These are phyloP conservation scores for Mycena latifolia DNA, from an alignment of 768 basidiomycete genomes.

Conservation along the genomic window DNA sequence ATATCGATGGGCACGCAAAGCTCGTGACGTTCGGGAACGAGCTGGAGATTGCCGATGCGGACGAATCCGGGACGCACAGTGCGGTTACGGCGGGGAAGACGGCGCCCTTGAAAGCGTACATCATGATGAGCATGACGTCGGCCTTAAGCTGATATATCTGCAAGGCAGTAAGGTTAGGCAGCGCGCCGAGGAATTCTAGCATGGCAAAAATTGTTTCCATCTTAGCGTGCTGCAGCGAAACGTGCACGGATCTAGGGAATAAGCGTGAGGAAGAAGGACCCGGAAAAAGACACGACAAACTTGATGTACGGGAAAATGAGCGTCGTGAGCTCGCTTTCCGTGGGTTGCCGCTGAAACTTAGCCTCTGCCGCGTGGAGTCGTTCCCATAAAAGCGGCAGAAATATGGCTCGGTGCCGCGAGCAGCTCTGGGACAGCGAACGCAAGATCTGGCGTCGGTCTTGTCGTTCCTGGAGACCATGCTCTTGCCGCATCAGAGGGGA, in stretches of 20 bases:
- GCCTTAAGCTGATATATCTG: slow-evolving; percentile 3
- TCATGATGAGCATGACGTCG: background rate
- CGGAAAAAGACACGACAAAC: too few species aligned
- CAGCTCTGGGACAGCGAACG: slow-evolving; percentile 14
- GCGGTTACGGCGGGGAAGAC: background rate
- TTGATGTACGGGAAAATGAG: slow-evolving; percentile 15
- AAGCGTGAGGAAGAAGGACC: too few species aligned
- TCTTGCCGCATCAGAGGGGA: background rate
- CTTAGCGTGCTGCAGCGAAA: background rate
- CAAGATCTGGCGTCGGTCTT: background rate
- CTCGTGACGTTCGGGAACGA: slow-evolving; percentile 23
- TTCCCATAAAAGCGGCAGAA: slow-evolving; percentile 13
- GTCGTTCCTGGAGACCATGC: background rate
- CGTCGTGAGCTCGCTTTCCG: background rate
- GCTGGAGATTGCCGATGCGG: background rate
- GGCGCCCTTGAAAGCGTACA: background rate
- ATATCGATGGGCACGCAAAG: background rate
- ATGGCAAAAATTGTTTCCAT: slow-evolving; percentile 14
- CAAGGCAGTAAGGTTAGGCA: slow-evolving; percentile 16
- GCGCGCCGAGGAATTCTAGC: slow-evolving; percentile 5
- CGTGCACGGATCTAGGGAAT: slow-evolving; percentile 26
- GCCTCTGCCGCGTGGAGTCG: background rate
- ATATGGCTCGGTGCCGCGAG: background rate
- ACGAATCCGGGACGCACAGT: slow-evolving; percentile 2
- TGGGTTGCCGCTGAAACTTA: background rate